Percentiles rank a stretch among this genome's conserved stretches.
Evolutionary conservation across 345 rosid species (phyloP).

Genomic region (Psidium friedrichsthalianum): DNA sequence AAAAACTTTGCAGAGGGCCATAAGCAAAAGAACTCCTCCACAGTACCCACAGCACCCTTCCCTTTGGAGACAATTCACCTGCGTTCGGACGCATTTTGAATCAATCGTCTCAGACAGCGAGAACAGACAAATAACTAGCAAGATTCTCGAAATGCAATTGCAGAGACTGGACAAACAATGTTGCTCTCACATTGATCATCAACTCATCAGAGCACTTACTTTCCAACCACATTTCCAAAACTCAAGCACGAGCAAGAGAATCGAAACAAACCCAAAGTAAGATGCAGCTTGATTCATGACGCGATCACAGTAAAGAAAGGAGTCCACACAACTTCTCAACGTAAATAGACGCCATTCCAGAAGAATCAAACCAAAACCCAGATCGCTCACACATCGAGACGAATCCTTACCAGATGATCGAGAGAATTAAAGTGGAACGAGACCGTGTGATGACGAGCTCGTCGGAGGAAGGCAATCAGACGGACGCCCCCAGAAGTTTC

Average conservation of each 20-base stretch:
- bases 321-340: neutral
- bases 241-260: neutral
- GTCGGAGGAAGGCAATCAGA: too few relatives aligned
- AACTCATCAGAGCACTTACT: neutral
- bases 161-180: neutral
- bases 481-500: too few relatives aligned
- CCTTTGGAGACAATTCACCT: constrained; percentile 54
- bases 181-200: neutral
- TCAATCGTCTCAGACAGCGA: neutral
- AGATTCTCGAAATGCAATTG: neutral
- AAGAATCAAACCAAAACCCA: neutral
- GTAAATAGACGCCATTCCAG: neutral
- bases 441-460: too few relatives aligned
- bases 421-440: constrained; percentile 17
- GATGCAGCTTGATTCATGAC: neutral
- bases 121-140: neutral
- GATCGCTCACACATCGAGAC: neutral
- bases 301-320: neutral
- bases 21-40: constrained; percentile 77
- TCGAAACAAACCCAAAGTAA: neutral
- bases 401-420: constrained; percentile 32
- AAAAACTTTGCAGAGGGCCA: constrained; percentile 78
- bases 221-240: neutral
- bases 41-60: constrained; percentile 88
- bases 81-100: neutral